Evolutionary conservation across 2,329 filamentous ascomycete genomes (phyloP).

Genomic region (Berkeleyomyces rouxiae): DNA sequence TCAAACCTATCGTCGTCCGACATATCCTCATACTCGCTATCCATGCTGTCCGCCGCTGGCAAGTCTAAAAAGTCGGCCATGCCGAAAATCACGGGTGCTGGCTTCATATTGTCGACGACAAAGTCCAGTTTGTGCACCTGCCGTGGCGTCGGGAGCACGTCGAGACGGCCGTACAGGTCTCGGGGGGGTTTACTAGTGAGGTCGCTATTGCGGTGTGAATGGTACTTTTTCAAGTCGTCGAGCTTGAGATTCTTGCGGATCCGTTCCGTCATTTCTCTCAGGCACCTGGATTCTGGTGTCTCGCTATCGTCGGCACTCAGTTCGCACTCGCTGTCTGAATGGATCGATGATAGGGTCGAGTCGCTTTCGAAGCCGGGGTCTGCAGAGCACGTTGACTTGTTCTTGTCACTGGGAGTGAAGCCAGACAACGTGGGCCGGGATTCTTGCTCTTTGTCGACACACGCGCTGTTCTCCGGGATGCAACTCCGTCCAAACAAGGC

Average conservation of each 20-base stretch:
- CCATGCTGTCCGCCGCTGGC: conserved; percentile 34
- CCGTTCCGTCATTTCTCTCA: not conserved
- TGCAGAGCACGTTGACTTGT: not conserved
- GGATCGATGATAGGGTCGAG: not conserved
- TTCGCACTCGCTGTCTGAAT: not conserved
- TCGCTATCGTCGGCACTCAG: not conserved
- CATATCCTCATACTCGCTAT: conserved; percentile 9
- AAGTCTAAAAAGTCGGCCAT: conserved; percentile 57
- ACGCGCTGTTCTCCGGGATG: not conserved
- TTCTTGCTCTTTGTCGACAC: not conserved
- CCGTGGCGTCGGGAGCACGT: not conserved
- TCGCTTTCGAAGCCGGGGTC: not conserved
- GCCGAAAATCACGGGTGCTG: conserved; percentile 47
- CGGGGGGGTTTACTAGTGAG: not conserved
- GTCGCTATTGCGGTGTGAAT: not conserved
- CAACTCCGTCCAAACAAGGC: not conserved
- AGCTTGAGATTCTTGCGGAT: not conserved
- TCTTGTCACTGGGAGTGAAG: not conserved
- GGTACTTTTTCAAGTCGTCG: not conserved
- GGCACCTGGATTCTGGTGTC: not conserved
- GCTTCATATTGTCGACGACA: conserved; percentile 50
- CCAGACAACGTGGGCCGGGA: not conserved
- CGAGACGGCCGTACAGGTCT: not conserved
- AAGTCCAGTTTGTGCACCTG: not conserved
- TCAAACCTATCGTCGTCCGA: too few relatives aligned